Base-by-base conservation (phyloP, 306 rosid species). In the Cajanus cajan region DNA sequence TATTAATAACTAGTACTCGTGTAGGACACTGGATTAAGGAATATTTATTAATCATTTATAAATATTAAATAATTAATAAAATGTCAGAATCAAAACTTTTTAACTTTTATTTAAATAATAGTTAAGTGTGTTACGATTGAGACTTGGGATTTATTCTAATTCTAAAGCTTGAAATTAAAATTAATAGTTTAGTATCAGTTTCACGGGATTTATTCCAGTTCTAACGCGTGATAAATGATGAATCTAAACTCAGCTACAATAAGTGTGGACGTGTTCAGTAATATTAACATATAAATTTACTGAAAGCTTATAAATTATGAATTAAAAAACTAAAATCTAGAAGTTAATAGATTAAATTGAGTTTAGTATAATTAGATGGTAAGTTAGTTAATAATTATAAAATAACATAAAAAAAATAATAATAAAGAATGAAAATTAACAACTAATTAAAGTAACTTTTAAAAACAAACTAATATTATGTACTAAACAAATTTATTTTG, bases 111-210 rank as follows among this genome's bases (percentile, higher is more conserved):
- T 52, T 19, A 43, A 13, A 14, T 22, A 21, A 34, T 14, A 25
- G 41, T 47, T 45, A 40, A 25, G 43, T 47, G 28, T 8, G 5
- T 12, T 84, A 74, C 58, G 57, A 43, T 68, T 41, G 55, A 22
- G 84, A 74, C 41, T 69, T 2, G 40, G 58, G 58, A 44, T 68
- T 68, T 19, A 52, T 72, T 72, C 48, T 52, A 72, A 72, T 54
- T 72, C 66, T 21, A 36, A 68, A 6, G 9, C 76, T 14, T 50
- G 7, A 63, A 51, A 45, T 39, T 66, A 6, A 64, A 64, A 4
- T 69, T n/a, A n/a, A 47, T n/a, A 44, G 24, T 25, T 44, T 1
- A 44, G 25, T 14, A 25, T 10, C 54, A 28, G 1, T 7, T 24
- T 3, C 2, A 43, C 4, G 14, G 45, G 16, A 39, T 66, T 66